Evolutionary conservation across 75 land plant genomes (phyloP), one percentile per base, ranked within the genome.

Genomic region (Selaginella tamariscina): DNA sequence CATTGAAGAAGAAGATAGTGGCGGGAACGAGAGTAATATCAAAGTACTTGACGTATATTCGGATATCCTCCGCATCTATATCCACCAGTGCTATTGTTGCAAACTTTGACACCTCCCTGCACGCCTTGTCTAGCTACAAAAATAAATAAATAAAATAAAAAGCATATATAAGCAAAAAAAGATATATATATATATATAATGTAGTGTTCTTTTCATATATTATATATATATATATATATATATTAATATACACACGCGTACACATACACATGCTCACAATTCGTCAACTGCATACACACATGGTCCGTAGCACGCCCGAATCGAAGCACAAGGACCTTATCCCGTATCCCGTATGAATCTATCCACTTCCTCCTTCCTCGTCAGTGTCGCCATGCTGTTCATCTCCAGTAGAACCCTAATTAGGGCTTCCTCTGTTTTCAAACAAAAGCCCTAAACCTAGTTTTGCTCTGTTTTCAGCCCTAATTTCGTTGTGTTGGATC

Each of bases 1-100:
- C 95, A 80, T 93, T 93, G 83, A 93, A 89, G 86, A 93, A 93
- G 77, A 89, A 93, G 9, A 93, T 68, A 0, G 91, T 93, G 1
- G 98, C 86, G 2, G 98, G 96, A 32, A 85, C 80, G 55, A 79
- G 59, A n/a, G 86, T 83, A 28, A 93, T 87, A 75, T 93, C 96
- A 67, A 93, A 93, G 68, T 93, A 93, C 55, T 86, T 81, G 24
- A 86, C 74, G 69, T 93, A 93, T 28, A 87, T 84, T 66, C 80
- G 84, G 65, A 85, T 77, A 23, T 83, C 98, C 32, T 81, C 82
- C 0, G 96, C 81, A 68, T 93, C 96, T 21, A 78, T 73, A 62
- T 93, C 98, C 23, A 85, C 96, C 21, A 89, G 62, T 28, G 83
- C 90, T 2, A 93, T 72, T 2, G 71, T 72, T 2, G 88, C 95